Evolutionary conservation across 306 rosid genomes (phyloP).

Genomic region (Casuarina equisetifolia): DNA sequence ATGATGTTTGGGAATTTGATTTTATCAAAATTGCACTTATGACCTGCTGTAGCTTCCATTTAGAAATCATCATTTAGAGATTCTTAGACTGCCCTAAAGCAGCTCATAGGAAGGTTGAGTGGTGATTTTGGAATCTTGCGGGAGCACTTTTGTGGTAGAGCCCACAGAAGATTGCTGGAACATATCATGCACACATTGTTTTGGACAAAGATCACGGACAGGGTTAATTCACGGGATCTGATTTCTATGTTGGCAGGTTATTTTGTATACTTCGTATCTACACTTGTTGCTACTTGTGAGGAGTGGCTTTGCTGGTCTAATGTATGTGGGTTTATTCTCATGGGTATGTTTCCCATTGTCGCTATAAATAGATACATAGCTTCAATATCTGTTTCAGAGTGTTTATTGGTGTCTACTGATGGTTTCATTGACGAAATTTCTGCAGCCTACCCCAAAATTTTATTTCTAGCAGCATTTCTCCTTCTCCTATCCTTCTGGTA

Average conservation of each 20-base stretch:
- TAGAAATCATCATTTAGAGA: background rate
- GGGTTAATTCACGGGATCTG: constrained; percentile 19
- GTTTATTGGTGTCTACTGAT: constrained; percentile 15
- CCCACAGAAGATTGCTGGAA: background rate
- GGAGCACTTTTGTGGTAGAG: background rate
- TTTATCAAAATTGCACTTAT: background rate
- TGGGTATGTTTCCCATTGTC: constrained; percentile 50
- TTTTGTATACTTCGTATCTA: constrained; percentile 53
- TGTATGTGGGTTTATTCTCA: constrained; percentile 59
- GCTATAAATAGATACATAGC: constrained; percentile 8
- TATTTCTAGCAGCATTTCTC: constrained; percentile 65
- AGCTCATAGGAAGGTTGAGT: background rate
- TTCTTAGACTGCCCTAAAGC: background rate
- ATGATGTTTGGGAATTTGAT: background rate
- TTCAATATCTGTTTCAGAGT: constrained; percentile 16
- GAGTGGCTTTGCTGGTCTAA: constrained; percentile 61
- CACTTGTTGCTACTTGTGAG: constrained; percentile 48
- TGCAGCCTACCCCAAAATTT: constrained; percentile 67
- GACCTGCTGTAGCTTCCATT: background rate
- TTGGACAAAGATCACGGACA: background rate
- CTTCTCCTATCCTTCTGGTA: constrained; percentile 75
- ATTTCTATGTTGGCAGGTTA: constrained; percentile 50
- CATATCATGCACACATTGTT: background rate
- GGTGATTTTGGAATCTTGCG: background rate
- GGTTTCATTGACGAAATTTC: constrained; percentile 34